Evolutionary conservation across 2,329 filamentous ascomycete genomes (phyloP), one percentile per base, ranked within the genome.

Genomic region (Elsinoe perseae): DNA sequence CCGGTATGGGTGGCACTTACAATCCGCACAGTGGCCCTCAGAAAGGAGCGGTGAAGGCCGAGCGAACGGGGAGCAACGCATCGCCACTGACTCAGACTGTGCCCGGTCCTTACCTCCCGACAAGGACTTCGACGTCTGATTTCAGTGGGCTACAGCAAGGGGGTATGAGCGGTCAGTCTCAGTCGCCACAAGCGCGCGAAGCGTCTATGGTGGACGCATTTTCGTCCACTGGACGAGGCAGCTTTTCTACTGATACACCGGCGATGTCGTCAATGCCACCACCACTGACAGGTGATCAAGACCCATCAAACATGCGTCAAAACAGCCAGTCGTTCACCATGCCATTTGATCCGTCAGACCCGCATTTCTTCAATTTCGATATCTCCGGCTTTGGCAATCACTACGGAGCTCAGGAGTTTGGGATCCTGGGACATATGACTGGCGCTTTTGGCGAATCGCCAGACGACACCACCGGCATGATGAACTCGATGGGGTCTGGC

Each of bases 341-440:
- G 3, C 70, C 79, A 0, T 95, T 96, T 66, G 91, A 96, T 64
- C 89, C 89, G 0, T 93, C 88, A 67, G 93, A 97, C 68, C 89
- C 91, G 2, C 87, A 90, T 0, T 74, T 95, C 56, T 96, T 95
- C 79, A 96, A 96, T 69, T 95, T 97, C 70, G 91, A 97, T 69
- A 82, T 96, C 9, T 90, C 95, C 56, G 90, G 89, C 58, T 98
- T 97, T 70, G 91, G 90, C 56, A 97, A 93, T 68, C 89, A 95
- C 61, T 98, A 97, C 67, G 92, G 91, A 59, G 92, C 91, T 16
- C 79, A 95, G 70, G 93, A 97, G 70, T 96, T 97, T 69, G 87
- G 90, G 55, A 96, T 97, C 81, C 81, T 98, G 0, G 90, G 89
- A 25, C 92, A 97, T 69, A 95, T 98, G 87, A 89, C 89, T n/a